Base-by-base conservation (phyloP, 805 yeast species). In the Tetrapisispora iriomotensis region DNA sequence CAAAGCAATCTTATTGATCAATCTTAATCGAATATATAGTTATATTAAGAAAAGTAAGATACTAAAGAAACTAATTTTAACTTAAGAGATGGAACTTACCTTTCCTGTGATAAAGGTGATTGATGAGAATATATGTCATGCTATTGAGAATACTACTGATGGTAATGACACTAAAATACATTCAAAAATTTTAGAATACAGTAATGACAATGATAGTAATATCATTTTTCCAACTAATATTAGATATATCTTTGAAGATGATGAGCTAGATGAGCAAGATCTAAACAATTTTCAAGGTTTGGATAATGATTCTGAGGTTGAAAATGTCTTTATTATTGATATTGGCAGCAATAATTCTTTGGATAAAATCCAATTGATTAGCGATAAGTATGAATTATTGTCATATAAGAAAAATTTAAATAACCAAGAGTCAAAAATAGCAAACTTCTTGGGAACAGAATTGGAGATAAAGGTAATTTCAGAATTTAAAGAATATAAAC, bases 211-310 rank as follows among this genome's bases (percentile, higher is more conserved):
- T 12, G 21, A 15, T 6, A 27, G 42, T 15, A 17, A 15, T 7
- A 22, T 14, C 2, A 51, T 50, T 50, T 58, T 52, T 32, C 56
- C 58, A 1, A 57, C 58, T 6, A 54, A 57, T 37, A 45, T 58
- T 6, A 49, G 44, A 30, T 59, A 54, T 39, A 49, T 59, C 18
- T 59, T 58, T 40, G 58, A 57, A 27, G 60, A 54, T 37, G 62
- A 56, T 36, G 49, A 48, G n/a, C n/a, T n/a, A n/a, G 24, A 8
- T 3, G 47, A 45, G 8, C 31, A 30, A 4, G 36, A 24, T 6
- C 44, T 40, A 14, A 41, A 38, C 15, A 30, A 36, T 13, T n/a
- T 28, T 4, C 29, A 12, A n/a, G 37, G 38, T 7, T 39, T 39
- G 8, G 31, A 42, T 10, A 33, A 38, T 6, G 48, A 49, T 29